Conservation (phyloP, 257 asterid genomes). For the Jacaranda copaia region DNA sequence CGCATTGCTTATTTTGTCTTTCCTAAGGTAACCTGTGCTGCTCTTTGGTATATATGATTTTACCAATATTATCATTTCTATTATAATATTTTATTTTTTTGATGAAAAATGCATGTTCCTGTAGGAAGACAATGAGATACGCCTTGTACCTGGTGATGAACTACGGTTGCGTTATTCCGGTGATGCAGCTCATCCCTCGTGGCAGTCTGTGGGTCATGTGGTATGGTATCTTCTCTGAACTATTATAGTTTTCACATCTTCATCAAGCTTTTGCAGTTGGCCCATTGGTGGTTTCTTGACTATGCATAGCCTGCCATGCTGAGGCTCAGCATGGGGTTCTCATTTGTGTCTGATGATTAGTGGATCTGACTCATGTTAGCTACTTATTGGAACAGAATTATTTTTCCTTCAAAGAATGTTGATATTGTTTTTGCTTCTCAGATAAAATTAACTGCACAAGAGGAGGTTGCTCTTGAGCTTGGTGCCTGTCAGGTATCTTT, state of each 20-base stretch:
- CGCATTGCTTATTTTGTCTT: constrained; percentile 93
- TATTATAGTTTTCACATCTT: constrained; percentile 13
- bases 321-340: constrained; percentile 26
- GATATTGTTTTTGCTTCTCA: constrained; percentile 43
- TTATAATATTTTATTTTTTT: background rate
- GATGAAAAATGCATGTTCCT: constrained; percentile 38
- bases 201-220: constrained; percentile 99
- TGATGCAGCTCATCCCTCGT: constrained; percentile 93
- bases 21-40: constrained; percentile 72
- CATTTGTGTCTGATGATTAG: background rate
- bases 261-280: constrained; percentile 5
- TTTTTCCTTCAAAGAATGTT: constrained; percentile 10
- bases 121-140: constrained; percentile 98
- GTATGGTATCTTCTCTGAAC: constrained; percentile 52
- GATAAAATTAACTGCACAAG: constrained; percentile 96
- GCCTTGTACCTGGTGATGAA: constrained; percentile 99
- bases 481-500: constrained; percentile 85
- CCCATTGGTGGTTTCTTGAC: constrained; percentile 5
- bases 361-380: constrained; percentile 20
- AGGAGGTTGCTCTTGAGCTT: constrained; percentile 99
- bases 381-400: background rate
- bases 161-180: constrained; percentile 93
- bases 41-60: constrained; percentile 17
- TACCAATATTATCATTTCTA: background rate
- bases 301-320: constrained; percentile 23